A percentile compares a stretch with the other conserved stretches of the same genome.
Conservation (phyloP, 495 filamentous ascomycete species). For the Lasiosphaeria ovina region DNA sequence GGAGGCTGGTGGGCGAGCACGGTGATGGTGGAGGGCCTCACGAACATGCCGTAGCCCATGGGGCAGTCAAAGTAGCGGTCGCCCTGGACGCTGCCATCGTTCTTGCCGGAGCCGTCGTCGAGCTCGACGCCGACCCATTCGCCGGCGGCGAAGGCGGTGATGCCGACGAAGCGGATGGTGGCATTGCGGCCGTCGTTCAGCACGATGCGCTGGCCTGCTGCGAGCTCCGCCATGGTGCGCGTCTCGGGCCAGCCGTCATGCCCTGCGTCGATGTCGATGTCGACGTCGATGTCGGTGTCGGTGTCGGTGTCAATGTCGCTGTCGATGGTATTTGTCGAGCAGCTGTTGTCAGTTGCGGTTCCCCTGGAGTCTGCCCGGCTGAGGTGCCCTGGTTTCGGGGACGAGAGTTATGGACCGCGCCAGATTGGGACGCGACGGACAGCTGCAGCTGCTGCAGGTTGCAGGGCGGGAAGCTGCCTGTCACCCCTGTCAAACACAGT, state of each 20-base stretch:
- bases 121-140: constrained; percentile 93
- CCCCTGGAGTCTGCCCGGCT: neutral
- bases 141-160: constrained; percentile 72
- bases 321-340: too few species aligned
- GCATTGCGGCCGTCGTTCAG: constrained; percentile 74
- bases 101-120: constrained; percentile 80
- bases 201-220: constrained; percentile 53
- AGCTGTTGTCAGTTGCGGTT: too few species aligned
- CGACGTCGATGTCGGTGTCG: neutral
- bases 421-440: neutral
- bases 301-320: neutral
- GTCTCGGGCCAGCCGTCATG: constrained; percentile 11
- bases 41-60: constrained; percentile 82
- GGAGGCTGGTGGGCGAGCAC: constrained; percentile 55
- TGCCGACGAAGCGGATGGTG: constrained; percentile 76
- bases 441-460: constrained; percentile 1
- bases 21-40: constrained; percentile 61
- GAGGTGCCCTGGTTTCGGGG: neutral
- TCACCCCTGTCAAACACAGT: neutral
- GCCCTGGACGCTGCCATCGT: constrained; percentile 88
- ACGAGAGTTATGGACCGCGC: neutral
- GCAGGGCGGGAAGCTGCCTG: neutral
- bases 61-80: constrained; percentile 87
- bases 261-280: neutral
- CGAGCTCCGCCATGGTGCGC: constrained; percentile 42